Percentiles rank a stretch among this genome's conserved stretches.
Conservation (phyloP, 768 basidiomycete genomes). For the Ramaria rubella region DNA sequence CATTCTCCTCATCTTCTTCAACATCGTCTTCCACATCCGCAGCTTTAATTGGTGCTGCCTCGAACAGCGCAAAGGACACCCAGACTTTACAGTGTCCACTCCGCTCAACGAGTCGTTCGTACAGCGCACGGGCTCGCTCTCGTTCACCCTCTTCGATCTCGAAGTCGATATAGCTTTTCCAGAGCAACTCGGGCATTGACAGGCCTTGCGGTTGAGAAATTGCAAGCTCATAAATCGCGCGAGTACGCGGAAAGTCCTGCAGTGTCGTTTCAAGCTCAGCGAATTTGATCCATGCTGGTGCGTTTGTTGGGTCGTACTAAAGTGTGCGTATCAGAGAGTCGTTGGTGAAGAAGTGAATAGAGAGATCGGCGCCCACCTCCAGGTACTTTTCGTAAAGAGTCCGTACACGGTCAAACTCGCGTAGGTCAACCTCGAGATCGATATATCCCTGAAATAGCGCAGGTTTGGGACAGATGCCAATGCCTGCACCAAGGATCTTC, state of each 20-base stretch:
- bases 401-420: constrained; percentile 93
- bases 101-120: constrained; percentile 77
- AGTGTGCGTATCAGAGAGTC: neutral
- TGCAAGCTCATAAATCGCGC: constrained; percentile 92
- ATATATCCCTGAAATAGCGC: constrained; percentile 95
- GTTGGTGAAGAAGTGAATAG: neutral
- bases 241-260: constrained; percentile 81
- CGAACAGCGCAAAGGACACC: constrained; percentile 93
- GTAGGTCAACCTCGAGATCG: constrained; percentile 87
- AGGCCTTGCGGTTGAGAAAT: constrained; percentile 66
- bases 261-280: constrained; percentile 86
- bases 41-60: constrained; percentile 68
- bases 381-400: constrained; percentile 91
- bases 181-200: constrained; percentile 91
- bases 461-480: constrained; percentile 96
- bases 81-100: constrained; percentile 97
- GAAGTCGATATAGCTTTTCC: constrained; percentile 97
- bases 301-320: constrained; percentile 85
- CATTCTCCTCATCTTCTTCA: constrained; percentile 46
- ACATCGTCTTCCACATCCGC: constrained; percentile 66
- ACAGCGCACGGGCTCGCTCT: constrained; percentile 73
- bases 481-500: constrained; percentile 81
- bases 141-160: constrained; percentile 92
- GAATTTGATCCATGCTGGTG: constrained; percentile 93
- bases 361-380: constrained; percentile 49